Evolutionary conservation across 805 yeast genomes (phyloP).

Genomic region (Monosporozyma aerobia): DNA sequence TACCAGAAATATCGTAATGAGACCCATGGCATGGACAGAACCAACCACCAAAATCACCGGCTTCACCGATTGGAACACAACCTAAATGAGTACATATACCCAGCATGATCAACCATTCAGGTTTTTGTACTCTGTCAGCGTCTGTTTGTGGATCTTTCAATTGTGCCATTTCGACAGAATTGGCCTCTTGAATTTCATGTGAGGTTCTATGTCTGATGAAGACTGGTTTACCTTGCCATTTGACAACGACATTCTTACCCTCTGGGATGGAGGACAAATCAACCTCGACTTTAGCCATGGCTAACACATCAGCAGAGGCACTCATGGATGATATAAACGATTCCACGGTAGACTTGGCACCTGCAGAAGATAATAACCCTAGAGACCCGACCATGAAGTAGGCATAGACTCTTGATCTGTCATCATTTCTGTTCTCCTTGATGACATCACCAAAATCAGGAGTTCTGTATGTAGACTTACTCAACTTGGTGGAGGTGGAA

Average conservation of each 20-base stretch:
- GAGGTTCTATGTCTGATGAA: conserved; percentile 98
- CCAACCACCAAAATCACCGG: conserved; percentile 99
- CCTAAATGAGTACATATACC: conserved; percentile 99
- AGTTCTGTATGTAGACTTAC: conserved; percentile 74
- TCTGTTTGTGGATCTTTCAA: conserved; percentile 95
- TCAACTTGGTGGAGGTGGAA: conserved; percentile 21
- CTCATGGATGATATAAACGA: conserved; percentile 86
- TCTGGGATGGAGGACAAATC: conserved; percentile 87
- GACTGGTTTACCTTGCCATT: conserved; percentile 99
- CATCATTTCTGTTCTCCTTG: conserved; percentile 60
- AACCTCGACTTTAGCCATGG: conserved; percentile 99
- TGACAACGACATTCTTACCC: conserved; percentile 95
- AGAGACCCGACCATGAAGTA: conserved; percentile 97
- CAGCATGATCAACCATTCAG: conserved; percentile 98
- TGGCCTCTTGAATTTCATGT: conserved; percentile 91
- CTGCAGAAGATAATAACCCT: conserved; percentile 84
- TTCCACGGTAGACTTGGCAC: conserved; percentile 94
- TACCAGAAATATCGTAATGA: conserved; percentile 98
- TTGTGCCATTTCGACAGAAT: conserved; percentile 59
- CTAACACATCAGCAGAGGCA: conserved; percentile 97
- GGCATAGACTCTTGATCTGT: conserved; percentile 74
- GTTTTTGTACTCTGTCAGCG: conserved; percentile 87
- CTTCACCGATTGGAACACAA: conserved; percentile 99
- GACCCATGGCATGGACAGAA: conserved; percentile 99
- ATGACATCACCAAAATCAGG: conserved; percentile 83